A percentile compares a stretch with the other conserved stretches of the same genome.
Conservation (phyloP, 2,329 filamentous ascomycete species). For the Aspergillus uvarum region DNA sequence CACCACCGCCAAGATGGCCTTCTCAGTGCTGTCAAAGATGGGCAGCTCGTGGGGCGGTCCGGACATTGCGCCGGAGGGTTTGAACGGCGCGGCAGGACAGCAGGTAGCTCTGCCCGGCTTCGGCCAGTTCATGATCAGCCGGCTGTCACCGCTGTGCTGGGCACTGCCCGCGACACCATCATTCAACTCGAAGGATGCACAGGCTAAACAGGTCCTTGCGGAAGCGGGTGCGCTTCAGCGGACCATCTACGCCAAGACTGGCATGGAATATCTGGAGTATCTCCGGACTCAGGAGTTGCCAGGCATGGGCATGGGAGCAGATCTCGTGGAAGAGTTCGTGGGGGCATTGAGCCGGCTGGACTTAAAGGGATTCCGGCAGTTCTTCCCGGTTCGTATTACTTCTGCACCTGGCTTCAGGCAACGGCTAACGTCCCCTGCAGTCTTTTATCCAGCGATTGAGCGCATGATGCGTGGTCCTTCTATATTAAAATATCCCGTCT, state of each 20-base stretch:
- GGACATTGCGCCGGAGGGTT: slow-evolving; percentile 56
- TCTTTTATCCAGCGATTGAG: slow-evolving; percentile 48
- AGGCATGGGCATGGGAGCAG: slow-evolving; percentile 48
- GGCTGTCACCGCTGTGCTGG: slow-evolving; percentile 90
- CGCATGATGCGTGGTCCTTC: slow-evolving; percentile 33
- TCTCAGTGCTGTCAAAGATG: slow-evolving; percentile 80
- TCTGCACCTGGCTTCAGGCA: too few species aligned
- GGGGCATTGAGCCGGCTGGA: slow-evolving; percentile 46
- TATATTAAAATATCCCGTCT: slow-evolving; percentile 4
- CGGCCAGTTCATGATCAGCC: slow-evolving; percentile 82
- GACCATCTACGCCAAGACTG: slow-evolving; percentile 86
- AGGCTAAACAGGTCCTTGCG: slow-evolving; percentile 80
- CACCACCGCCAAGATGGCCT: slow-evolving; percentile 70
- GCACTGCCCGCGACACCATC: slow-evolving; percentile 74
- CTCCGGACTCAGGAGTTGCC: slow-evolving; percentile 47
- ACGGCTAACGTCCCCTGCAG: slow-evolving; percentile 21
- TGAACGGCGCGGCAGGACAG: slow-evolving; percentile 31
- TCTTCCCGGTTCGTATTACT: slow-evolving; percentile 45
- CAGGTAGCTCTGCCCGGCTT: slow-evolving; percentile 73
- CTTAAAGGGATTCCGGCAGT: slow-evolving; percentile 48
- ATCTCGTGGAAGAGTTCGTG: slow-evolving; percentile 50
- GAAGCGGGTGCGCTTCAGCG: slow-evolving; percentile 88
- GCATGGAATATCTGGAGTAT: slow-evolving; percentile 68
- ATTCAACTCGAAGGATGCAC: slow-evolving; percentile 84
- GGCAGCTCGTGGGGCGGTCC: slow-evolving; percentile 86